Evolutionary conservation across 306 rosid genomes (phyloP), one percentile per base, ranked within the genome.

Genomic region (Mimosa bimucronata): DNA sequence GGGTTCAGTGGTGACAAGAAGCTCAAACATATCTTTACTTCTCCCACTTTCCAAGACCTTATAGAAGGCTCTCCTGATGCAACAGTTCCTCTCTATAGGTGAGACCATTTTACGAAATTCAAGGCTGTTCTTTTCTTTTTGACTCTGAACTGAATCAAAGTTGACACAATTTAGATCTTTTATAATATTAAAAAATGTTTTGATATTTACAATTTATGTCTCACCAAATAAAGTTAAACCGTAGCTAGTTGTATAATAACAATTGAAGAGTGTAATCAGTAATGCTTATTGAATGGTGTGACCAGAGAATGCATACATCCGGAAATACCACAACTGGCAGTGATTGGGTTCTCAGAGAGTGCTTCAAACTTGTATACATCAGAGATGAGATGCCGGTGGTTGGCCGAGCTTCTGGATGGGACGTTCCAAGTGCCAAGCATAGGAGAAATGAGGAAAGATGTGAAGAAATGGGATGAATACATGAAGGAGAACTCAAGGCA

Each of bases 321-420:
- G 7, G 45, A 67, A 67, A 78, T 90, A 71, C 88, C 88, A 38
- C 88, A 85, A 16, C 64, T 83, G 30, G 90, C 88, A 11, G 86
- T 90, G 69, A 74, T 88, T 9, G 91, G 90, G 50, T 84, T 80
- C 85, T 82, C 93, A 15, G 79, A 79, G 16, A 85, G 85, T 50
- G 61, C 75, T n/a, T 74, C 88, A 10, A 83, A 86, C 79, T 80
- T 90, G 86, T 89, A 80, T 62, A 88, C 89, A 7, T 89, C 92
- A 0, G 97, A 92, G 79, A 88, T 91, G 82, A 86, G 93, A 62
- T 83, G 97, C 46, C 82, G 90, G 40, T 90, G 93, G 97, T 44
- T 92, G 3, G 85, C 90, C 0, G 95, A 88, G 88, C 89, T 92
- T 72, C 50, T 92, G 29, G 91, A 60, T 18, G 92, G 88, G 6